phyloP scores from a whole-genome alignment of 2,329 filamentous ascomycete species.

The Botrytis medusae region DNA sequence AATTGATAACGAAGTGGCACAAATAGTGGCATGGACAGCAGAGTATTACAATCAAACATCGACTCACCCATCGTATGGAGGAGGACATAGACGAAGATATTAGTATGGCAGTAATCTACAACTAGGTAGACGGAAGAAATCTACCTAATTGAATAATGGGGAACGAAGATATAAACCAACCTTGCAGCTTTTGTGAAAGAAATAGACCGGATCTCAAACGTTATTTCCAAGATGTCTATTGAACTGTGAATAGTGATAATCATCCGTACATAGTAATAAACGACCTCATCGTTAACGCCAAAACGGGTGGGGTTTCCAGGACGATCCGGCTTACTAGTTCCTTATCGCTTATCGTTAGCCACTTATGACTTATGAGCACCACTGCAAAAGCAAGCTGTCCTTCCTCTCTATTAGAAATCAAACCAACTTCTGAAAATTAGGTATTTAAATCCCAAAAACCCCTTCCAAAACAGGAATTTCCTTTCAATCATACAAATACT shows the following conservation, averaged over 20 bases:
- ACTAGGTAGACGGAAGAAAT: neutral
- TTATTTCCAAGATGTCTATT: neutral
- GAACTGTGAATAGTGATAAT: neutral
- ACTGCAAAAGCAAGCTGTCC: constrained; percentile 19
- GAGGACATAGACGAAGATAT: constrained; percentile 8
- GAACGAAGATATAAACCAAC: neutral
- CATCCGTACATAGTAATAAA: neutral
- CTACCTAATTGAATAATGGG: neutral
- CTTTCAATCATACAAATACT: neutral
- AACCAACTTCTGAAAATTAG: constrained; percentile 9
- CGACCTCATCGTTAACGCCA: neutral
- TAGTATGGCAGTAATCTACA: constrained; percentile 6
- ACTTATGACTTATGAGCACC: neutral
- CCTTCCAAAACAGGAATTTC: neutral
- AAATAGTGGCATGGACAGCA: constrained; percentile 54
- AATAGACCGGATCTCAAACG: neutral
- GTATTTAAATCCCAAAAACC: constrained; percentile 10
- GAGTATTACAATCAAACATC: constrained; percentile 43
- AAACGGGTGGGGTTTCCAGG: neutral
- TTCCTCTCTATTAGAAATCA: constrained; percentile 18
- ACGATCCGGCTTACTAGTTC: neutral
- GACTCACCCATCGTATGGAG: neutral
- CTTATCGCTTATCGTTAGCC: constrained; percentile 17
- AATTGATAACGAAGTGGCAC: constrained; percentile 49
- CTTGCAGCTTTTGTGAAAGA: neutral